Evolutionary conservation across 805 yeast species (phyloP), one percentile per base, ranked within the genome.

Genomic region (Cyberlindnera euphorbiiphila): DNA sequence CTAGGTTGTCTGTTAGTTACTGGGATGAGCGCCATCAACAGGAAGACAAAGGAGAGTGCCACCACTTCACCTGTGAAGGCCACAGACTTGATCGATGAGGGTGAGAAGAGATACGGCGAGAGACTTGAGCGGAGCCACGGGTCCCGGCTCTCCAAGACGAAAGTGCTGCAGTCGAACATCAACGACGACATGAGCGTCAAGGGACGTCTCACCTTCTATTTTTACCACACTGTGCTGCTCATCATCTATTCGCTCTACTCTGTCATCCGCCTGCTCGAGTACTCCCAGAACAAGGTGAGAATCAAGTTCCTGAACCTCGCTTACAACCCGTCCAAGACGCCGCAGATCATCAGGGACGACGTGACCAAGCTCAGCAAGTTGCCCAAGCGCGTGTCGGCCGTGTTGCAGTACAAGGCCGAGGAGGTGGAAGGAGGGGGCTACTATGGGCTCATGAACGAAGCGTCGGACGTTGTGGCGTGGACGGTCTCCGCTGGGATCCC

Each of bases 341-440:
- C 98, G 1, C 88, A 83, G 52, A 66, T 88, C 38, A 87, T 91
- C 46, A 77, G 94, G 47, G 81, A 81, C 44, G 98, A 91, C 62
- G 87, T 87, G 25, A 67, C 66, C 43, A 75, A 76, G 51, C 64
- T 91, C 39, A 56, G 71, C 29, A 93, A 93, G 60, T 71, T 87
- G 17, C 98, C 98, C 4, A 73, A 70, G 46, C 72, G 84, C 34
- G 53, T 93, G 16, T 82, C 94, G 8, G 78, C 85, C 15, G 78
- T 91, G n/a, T 62, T 93, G 40, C 79, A 76, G 49, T 71, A 79
- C 56, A 80, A 78, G 53, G 72, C 81, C 19, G 87, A 78, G 41
- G 85, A 82, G 44, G 91, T 81, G 50, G 95, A 86, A 51, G 91
- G 88, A 42, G 96, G 95, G 22, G 97, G 97, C 3, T 60, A 82